These are phyloP conservation scores for Fusarium fujikuroi DNA, from an alignment of 2,329 filamentous ascomycete species.

Conservation along the genomic window DNA sequence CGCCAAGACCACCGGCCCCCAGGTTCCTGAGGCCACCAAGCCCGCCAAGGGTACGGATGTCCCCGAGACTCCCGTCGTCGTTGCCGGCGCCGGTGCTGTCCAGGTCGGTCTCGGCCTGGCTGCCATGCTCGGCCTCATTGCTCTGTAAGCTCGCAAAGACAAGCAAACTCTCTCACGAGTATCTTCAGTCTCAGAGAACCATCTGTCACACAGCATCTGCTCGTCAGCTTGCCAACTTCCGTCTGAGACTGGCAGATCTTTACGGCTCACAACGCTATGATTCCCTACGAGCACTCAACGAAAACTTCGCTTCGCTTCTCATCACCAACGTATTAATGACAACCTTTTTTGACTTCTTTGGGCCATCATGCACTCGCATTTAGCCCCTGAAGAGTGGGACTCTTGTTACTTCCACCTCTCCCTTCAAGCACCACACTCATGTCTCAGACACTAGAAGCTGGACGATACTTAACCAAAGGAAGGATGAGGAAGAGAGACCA, in stretches of 20 bases:
- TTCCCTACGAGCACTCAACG: conserved; percentile 30
- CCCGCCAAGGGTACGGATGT: conserved; percentile 15
- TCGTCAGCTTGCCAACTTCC: not conserved
- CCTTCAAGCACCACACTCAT: not conserved
- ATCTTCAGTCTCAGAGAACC: not conserved
- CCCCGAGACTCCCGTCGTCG: conserved; percentile 42
- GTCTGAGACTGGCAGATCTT: not conserved
- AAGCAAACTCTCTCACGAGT: not conserved
- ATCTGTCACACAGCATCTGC: conserved; percentile 8
- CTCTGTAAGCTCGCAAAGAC: conserved; percentile 42
- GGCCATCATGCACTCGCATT: conserved; percentile 25
- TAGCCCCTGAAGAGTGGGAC: conserved; percentile 11
- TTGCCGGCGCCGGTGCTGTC: conserved; percentile 40
- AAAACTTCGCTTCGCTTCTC: conserved; percentile 27
- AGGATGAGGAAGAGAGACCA: not conserved
- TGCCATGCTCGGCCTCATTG: conserved; percentile 43
- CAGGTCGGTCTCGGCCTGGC: conserved; percentile 47
- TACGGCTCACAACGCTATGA: conserved; percentile 6
- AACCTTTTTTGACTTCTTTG: conserved; percentile 16
- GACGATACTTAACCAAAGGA: not conserved
- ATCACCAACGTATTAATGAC: conserved; percentile 36
- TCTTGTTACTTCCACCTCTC: not conserved
- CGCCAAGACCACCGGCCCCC: not conserved
- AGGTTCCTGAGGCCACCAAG: not conserved
- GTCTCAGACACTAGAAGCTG: not conserved